Conservation (phyloP, 2,329 filamentous ascomycete species). For the Aureobasidium lini region DNA sequence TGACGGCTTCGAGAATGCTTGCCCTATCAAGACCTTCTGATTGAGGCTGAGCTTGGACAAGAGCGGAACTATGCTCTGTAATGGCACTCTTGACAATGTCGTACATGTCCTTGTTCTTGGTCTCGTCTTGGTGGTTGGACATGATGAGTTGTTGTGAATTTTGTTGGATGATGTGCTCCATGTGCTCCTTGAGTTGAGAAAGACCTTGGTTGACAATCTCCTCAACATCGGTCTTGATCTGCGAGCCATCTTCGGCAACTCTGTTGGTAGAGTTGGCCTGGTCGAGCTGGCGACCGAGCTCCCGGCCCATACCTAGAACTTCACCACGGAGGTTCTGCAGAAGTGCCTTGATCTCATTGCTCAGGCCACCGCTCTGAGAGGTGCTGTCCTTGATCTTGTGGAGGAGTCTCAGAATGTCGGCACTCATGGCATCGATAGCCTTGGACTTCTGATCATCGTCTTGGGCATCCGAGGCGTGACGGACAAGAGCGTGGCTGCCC, state of each 20-base stretch:
- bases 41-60: constrained; percentile 19
- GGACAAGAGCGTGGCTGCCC: constrained; percentile 46
- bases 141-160: constrained; percentile 44
- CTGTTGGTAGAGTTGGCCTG: constrained; percentile 36
- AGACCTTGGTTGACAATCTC: constrained; percentile 74
- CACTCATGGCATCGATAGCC: constrained; percentile 51
- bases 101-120: constrained; percentile 69
- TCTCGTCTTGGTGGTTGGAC: constrained; percentile 19
- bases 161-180: constrained; percentile 74
- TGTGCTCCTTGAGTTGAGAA: constrained; percentile 72
- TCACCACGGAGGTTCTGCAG: constrained; percentile 86
- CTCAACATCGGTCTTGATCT: constrained; percentile 60
- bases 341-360: constrained; percentile 83
- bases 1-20: constrained; percentile 77
- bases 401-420: constrained; percentile 76
- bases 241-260: constrained; percentile 30
- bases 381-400: constrained; percentile 87
- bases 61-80: constrained; percentile 51
- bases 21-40: constrained; percentile 46
- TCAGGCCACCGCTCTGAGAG: constrained; percentile 77
- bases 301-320: constrained; percentile 87
- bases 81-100: constrained; percentile 72
- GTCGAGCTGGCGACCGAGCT: constrained; percentile 72
- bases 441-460: constrained; percentile 25
- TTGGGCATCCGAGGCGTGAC: constrained; percentile 31